Base-by-base conservation (phyloP, 1,284 basidiomycete genomes). In the Baeospora myosura region DNA sequence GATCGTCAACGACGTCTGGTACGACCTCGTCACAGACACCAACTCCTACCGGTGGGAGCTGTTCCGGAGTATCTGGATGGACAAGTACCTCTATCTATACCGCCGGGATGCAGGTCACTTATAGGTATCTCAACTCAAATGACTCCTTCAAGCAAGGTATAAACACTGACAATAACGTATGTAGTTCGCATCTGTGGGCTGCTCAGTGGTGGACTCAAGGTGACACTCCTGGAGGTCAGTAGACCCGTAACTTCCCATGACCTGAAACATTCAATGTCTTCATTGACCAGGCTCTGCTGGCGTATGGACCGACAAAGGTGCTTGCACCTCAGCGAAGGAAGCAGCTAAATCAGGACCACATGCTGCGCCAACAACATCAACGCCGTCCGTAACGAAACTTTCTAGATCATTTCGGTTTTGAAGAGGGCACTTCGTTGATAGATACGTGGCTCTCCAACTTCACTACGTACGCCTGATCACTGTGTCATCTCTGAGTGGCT, bases 201-300 rank as follows among this genome's bases (percentile, higher is more conserved):
- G 76, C 78, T 2, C 69, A 74, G 52, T 81, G 74, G 72, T 81
- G 79, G 79, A 74, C 75, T 5, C 57, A 79, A 53, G 69, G 63
- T 21, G 74, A 77, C 50, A 67, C 52, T 25, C 80, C 72, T 3
- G 76, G 74, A 60, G 73, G 76, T 65, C 52, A 55, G 70, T 62
- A 38, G 21, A 18, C 20, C 18, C 16, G 28, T 8, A 16, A 10
- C 21, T 11, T 18, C 8, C 16, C 14, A n/a, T 8, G 8, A 8
- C 12, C 12, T 21, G 22, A 16, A 50, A 47, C 11, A 28, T 11
- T 10, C 11, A 28, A 35, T 8, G 12, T 37, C 26, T 24, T 8
- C 24, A 14, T 35, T 21, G 18, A 30, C 8, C 41, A 71, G 61
- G 57, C 43, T 10, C 58, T 49, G 65, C 68, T 33, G 74, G 69